Evolutionary conservation across 176 grass and related monocot genomes (phyloP).

Genomic region (Luzula sylvatica): DNA sequence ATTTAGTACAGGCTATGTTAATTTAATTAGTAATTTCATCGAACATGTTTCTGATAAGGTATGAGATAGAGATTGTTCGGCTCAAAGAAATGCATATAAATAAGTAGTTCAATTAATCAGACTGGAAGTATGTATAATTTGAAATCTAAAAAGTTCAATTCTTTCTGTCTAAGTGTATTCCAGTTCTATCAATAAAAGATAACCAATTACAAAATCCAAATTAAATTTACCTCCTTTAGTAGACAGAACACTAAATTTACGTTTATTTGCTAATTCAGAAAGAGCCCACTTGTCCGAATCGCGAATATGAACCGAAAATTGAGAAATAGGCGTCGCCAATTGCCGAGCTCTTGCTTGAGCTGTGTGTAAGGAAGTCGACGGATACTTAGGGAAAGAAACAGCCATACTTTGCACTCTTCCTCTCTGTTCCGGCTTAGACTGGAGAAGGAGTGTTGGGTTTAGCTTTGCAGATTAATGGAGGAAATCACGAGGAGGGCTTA

Average conservation of each 20-base stretch:
- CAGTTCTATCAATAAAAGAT: background rate
- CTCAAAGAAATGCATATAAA: too few relatives aligned
- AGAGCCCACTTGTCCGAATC: conserved; percentile 8
- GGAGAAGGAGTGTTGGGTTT: conserved; percentile 6
- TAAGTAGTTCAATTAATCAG: too few relatives aligned
- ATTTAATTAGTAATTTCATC: too few relatives aligned
- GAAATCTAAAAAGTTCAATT: background rate
- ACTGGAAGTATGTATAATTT: too few relatives aligned
- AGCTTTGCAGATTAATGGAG: background rate
- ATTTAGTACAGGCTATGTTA: too few relatives aligned
- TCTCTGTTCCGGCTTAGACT: background rate
- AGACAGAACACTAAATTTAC: conserved; percentile 1
- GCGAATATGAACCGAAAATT: background rate
- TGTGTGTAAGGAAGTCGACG: background rate
- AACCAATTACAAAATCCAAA: background rate
- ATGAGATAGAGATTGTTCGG: too few relatives aligned
- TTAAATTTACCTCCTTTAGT: conserved; percentile 13
- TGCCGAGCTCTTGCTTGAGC: background rate
- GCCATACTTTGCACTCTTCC: conserved; percentile 5
- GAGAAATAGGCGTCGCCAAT: background rate
- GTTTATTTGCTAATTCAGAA: background rate
- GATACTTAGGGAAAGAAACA: conserved; percentile 15
- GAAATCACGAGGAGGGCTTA: conserved; percentile 19
- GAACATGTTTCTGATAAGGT: too few relatives aligned
- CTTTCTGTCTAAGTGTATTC: background rate